Base-by-base conservation (phyloP, 2,329 filamentous ascomycete genomes). In the Microcera coccophila region DNA sequence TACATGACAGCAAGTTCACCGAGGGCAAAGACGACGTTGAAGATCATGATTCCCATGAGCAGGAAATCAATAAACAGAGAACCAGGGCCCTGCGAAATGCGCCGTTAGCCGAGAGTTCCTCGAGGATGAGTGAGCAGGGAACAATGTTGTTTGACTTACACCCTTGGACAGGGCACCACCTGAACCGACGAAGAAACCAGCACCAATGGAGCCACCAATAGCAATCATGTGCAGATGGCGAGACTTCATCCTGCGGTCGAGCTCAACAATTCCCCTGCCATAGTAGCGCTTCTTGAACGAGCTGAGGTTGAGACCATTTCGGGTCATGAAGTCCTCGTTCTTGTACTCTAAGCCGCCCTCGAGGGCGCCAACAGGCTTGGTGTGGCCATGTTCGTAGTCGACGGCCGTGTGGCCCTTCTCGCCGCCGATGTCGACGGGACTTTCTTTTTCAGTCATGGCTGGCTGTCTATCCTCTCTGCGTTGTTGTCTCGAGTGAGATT, bases 191-290 rank as follows among this genome's bases (percentile, higher is more conserved):
- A 81, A 81, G 68, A 81, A 79, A 66, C 78, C 78, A 59, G 78
- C 78, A 61, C 78, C 78, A 42, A 81, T 81, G 22, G 76, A 78
- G 45, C 77, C 78, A 57, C 76, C 76, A 43, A 81, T 79, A 55
- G 76, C 75, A 62, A 81, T 81, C 77, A 81, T 80, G 64, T 81
- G 74, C 52, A 81, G 63, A 62, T 81, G 78, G 50, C 78, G 74
- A 39, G 69, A 66, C 67, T 76, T 75, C 68, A 81, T 76, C 53
- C 65, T 61, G 38, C 67, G 65, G 50, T 73, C 68, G 36, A 74
- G 61, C 53, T 72, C 56, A 38, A 59, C 42, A 16, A 21, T 50
- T 9, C 56, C 56, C 20, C 52, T 56, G 4, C 56, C 56, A 34
- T 49, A 59, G 41, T 59, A 55, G 39, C 56, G 56, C 28, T 44